Conservation (phyloP, 768 basidiomycete genomes). For the Exsudoporus frostii region DNA sequence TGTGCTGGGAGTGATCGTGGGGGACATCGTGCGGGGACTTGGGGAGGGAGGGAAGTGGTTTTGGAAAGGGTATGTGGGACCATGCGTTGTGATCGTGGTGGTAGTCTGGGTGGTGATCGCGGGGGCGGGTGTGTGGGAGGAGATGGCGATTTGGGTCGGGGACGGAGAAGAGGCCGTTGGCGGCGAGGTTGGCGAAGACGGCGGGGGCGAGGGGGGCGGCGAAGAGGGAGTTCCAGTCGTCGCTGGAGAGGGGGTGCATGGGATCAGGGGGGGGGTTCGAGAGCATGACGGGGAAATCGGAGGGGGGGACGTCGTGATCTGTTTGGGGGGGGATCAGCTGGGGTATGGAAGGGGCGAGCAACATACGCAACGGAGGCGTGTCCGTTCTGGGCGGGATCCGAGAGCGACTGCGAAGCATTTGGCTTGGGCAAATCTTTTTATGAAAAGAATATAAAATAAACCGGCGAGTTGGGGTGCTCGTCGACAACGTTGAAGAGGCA, state of each 20-base stretch:
- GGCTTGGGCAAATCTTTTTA: slow-evolving; percentile 15
- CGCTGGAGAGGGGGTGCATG: slow-evolving; percentile 26
- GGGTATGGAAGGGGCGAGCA: not conserved
- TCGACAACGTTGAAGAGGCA: slow-evolving; percentile 17
- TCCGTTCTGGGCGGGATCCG: slow-evolving; percentile 6
- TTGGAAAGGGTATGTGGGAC: slow-evolving; percentile 27
- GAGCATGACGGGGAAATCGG: slow-evolving; percentile 18
- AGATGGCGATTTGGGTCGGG: slow-evolving; percentile 34
- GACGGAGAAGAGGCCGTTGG: slow-evolving; percentile 53
- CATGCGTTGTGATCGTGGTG: slow-evolving; percentile 26
- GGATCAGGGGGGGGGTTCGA: slow-evolving; percentile 15
- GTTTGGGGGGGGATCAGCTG: not conserved
- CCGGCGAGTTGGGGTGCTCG: not conserved
- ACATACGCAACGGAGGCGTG: not conserved
- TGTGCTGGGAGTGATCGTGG: slow-evolving; percentile 14
- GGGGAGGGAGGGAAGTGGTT: slow-evolving; percentile 30
- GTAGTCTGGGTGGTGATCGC: slow-evolving; percentile 17
- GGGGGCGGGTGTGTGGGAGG: slow-evolving; percentile 13
- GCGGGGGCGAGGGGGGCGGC: slow-evolving; percentile 59
- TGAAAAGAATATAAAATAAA: slow-evolving; percentile 3
- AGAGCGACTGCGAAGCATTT: slow-evolving; percentile 4
- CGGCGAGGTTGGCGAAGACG: slow-evolving; percentile 58
- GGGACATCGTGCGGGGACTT: slow-evolving; percentile 22
- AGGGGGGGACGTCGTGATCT: slow-evolving; percentile 16
- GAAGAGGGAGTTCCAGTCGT: slow-evolving; percentile 59